phyloP scores from a whole-genome alignment of 257 asterid species.

The Ajuga chamaepitys region DNA sequence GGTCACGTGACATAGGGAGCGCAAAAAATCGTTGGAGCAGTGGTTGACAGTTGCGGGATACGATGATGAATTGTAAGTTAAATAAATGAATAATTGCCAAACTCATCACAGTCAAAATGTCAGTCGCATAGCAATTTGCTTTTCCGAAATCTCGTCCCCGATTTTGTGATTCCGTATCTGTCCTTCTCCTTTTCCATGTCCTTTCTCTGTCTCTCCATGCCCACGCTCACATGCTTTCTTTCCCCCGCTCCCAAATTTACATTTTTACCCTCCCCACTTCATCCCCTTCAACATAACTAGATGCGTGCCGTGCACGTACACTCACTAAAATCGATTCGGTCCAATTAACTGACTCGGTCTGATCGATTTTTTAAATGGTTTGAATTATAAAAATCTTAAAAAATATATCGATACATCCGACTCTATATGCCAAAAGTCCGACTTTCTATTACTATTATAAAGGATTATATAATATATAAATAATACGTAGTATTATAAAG shows the following conservation, averaged over 20 bases:
- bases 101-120: neutral
- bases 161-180: constrained; percentile 7
- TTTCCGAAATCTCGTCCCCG: constrained; percentile 5
- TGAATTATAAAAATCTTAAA: too few relatives aligned
- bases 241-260: too few relatives aligned
- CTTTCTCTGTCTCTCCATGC: neutral
- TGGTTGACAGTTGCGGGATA: neutral
- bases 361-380: too few relatives aligned
- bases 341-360: too few relatives aligned
- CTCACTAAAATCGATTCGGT: too few relatives aligned
- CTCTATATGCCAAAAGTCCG: too few relatives aligned
- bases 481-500: too few relatives aligned
- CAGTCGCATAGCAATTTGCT: neutral
- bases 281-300: too few relatives aligned
- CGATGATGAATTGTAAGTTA: constrained; percentile 6
- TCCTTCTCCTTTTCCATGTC: neutral
- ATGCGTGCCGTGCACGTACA: too few relatives aligned
- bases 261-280: neutral
- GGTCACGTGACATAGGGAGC: neutral
- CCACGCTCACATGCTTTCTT: neutral
- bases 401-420: too few relatives aligned
- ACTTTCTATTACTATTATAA: too few relatives aligned
- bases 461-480: too few relatives aligned
- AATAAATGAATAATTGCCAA: neutral
- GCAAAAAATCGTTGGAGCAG: neutral